Conservation (phyloP, 768 basidiomycete species). For the Lactifluus piperatus region DNA sequence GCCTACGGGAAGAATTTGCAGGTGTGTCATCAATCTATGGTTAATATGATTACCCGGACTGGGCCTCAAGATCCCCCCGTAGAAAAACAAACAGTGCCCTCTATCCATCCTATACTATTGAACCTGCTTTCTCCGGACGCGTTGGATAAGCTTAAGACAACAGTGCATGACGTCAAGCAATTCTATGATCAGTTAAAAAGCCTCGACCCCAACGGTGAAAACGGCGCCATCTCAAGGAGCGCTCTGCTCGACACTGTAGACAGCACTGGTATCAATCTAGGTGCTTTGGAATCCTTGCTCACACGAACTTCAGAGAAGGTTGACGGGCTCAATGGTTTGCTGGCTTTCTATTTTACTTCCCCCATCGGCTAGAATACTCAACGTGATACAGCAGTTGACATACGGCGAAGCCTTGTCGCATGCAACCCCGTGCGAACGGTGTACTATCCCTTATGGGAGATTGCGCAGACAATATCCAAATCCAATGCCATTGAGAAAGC, state of each 20-base stretch:
- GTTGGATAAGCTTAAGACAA: slow-evolving; percentile 40
- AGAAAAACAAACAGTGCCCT: slow-evolving; percentile 1
- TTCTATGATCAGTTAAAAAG: slow-evolving; percentile 47
- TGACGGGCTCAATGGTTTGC: slow-evolving; percentile 22
- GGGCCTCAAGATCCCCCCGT: background rate
- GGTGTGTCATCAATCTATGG: background rate
- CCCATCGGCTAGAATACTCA: background rate
- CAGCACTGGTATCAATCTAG: slow-evolving; percentile 56
- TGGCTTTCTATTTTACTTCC: background rate
- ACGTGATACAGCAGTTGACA: slow-evolving; percentile 38
- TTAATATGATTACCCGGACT: background rate
- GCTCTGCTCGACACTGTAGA: slow-evolving; percentile 55
- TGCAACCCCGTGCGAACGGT: slow-evolving; percentile 48
- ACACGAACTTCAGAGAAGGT: slow-evolving; percentile 30
- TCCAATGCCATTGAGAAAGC: slow-evolving; percentile 53
- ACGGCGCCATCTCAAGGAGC: slow-evolving; percentile 53
- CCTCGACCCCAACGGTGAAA: slow-evolving; percentile 50
- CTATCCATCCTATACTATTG: slow-evolving; percentile 35
- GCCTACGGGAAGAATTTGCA: slow-evolving; percentile 2
- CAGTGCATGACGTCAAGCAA: slow-evolving; percentile 47
- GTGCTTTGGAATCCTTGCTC: slow-evolving; percentile 40
- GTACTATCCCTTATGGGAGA: slow-evolving; percentile 33
- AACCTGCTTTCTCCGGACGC: slow-evolving; percentile 56
- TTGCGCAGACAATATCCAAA: slow-evolving; percentile 38
- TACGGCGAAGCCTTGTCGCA: slow-evolving; percentile 45